Evolutionary conservation across 371 early-diverging fungal genomes (phyloP).

Genomic region (Mortierella sp.): DNA sequence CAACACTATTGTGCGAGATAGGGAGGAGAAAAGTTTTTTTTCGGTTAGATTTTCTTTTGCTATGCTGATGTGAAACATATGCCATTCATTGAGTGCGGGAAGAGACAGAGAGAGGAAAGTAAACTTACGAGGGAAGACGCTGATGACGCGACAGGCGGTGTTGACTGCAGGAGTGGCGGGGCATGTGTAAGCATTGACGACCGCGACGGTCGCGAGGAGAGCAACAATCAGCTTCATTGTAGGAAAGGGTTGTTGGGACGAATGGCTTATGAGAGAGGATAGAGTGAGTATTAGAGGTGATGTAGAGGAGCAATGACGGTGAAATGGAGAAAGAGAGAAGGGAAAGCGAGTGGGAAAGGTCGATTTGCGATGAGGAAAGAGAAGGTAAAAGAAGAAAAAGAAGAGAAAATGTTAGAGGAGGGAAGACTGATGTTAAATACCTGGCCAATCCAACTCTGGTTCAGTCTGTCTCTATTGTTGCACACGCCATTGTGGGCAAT

Average conservation of each 20-base stretch:
- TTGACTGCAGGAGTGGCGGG: conserved; percentile 10
- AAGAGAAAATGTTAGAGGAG: background rate
- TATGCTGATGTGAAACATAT: background rate
- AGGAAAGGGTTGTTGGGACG: conserved; percentile 4
- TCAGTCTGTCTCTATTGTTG: too few relatives aligned
- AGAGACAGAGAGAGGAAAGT: background rate
- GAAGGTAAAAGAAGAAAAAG: background rate
- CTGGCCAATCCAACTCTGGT: too few relatives aligned
- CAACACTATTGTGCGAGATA: conserved; percentile 16
- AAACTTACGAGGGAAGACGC: conserved; percentile 36
- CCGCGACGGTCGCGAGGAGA: background rate
- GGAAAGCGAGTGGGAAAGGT: background rate
- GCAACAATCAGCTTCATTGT: background rate
- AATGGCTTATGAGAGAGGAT: background rate
- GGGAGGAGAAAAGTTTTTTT: background rate
- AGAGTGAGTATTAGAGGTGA: background rate
- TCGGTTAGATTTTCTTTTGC: background rate
- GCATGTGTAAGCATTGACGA: conserved; percentile 31
- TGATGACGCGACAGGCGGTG: conserved; percentile 16
- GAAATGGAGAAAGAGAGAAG: background rate
- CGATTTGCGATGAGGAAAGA: background rate
- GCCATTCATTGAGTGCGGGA: background rate
- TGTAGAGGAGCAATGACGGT: background rate
- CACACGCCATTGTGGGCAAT: background rate
- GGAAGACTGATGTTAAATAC: conserved; percentile 6